These are phyloP conservation scores for Myrmaecium sp. DNA, from an alignment of 2,329 filamentous ascomycete genomes.

Conservation along the genomic window DNA sequence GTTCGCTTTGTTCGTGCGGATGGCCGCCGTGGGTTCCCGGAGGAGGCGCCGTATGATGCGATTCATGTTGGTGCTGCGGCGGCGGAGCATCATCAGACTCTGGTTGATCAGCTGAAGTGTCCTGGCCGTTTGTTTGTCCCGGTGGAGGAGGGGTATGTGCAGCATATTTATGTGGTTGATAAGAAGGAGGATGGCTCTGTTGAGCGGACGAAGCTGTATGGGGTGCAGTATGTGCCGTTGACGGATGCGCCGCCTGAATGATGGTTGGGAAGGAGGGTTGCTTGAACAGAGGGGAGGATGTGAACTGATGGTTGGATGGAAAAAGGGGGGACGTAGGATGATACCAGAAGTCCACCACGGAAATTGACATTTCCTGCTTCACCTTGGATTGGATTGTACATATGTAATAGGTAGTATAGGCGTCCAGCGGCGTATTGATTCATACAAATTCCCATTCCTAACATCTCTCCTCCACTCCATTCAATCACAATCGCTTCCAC, in stretches of 20 bases:
- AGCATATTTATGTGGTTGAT: conserved; percentile 59
- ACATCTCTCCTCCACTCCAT: too few relatives aligned
- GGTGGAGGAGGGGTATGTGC: conserved; percentile 38
- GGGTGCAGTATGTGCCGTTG: conserved; percentile 61
- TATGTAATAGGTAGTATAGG: too few relatives aligned
- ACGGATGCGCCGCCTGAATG: conserved; percentile 43
- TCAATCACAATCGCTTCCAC: too few relatives aligned
- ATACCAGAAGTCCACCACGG: too few relatives aligned
- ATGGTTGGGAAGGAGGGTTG: not conserved
- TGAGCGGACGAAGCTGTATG: conserved; percentile 44
- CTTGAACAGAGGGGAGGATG: too few relatives aligned
- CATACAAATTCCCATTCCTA: too few relatives aligned
- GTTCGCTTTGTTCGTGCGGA: conserved; percentile 62
- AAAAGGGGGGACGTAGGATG: too few relatives aligned
- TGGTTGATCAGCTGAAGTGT: conserved; percentile 60
- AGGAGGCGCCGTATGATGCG: conserved; percentile 57
- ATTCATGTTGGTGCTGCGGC: conserved; percentile 93
- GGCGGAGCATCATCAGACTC: conserved; percentile 47
- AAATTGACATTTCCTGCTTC: too few relatives aligned
- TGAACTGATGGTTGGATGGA: too few relatives aligned
- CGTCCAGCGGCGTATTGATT: too few relatives aligned
- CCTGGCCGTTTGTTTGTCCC: conserved; percentile 75
- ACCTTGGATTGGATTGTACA: too few relatives aligned
- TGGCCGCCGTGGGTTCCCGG: conserved; percentile 28
- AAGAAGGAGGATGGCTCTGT: conserved; percentile 51